Base-by-base conservation (phyloP, 2,329 filamentous ascomycete genomes). In the Penicillium sp. region DNA sequence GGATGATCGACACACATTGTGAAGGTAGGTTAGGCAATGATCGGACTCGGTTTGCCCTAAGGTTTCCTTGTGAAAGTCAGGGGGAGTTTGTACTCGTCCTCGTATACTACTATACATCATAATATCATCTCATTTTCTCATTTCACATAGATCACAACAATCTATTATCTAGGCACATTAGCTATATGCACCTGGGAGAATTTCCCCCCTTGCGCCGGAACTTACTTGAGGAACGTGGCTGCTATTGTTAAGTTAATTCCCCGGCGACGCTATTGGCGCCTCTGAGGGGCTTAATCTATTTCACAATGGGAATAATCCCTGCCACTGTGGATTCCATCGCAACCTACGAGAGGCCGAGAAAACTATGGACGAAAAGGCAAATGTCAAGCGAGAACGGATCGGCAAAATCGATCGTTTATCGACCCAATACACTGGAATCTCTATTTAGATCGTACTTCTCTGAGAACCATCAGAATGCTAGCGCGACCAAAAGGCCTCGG, bases 391-490 rank as follows among this genome's bases (percentile, higher is more conserved):
- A 34, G 31, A 34, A 13, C 14, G n/a, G 34, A 36, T 40, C 38
- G 38, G 38, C 38, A 40, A 52, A 40, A 49, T 59, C 60, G 58
- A 63, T 64, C 55, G 32, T 43, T 52, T 44, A 55, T 52, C 54
- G 55, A 52, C 47, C 56, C 60, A 56, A 49, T 22, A 34, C 22
- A 9, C 47, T 42, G 43, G 54, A 31, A 47, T 49, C 44, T 45
- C 47, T 47, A 40, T 21, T 57, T 46, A 51, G 59, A 62, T 60
- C 53, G 52, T 49, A 27, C 5, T 5, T 27, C 36, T 47, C 18
- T 48, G 38, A 31, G 36, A 16, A 36, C 6, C 13, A 36, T 36
- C 34, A n/a, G 6, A 34, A 11, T 36, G 16, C 13, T 36, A 36
- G 34, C 34, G 34, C 34, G 24, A 27, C 5, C 5, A 1, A 36